phyloP scores from a whole-genome alignment of 495 filamentous ascomycete species.

The Talaromyces borbonicus region DNA sequence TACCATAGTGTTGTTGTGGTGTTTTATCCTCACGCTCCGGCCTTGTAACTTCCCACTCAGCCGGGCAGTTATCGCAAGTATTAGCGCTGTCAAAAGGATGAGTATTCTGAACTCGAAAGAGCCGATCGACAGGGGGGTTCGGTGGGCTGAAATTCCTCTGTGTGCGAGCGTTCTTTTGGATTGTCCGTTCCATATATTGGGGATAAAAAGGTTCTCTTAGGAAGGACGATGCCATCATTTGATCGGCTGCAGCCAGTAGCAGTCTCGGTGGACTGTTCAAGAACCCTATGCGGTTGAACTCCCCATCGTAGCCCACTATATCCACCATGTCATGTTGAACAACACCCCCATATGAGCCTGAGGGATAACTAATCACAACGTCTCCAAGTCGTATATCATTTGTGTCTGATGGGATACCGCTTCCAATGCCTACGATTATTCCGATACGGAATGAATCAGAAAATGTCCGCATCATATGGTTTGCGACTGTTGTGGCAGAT shows the following conservation, averaged over 20 bases:
- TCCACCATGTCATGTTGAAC: conserved; percentile 33
- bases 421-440: conserved; percentile 28
- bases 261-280: conserved; percentile 23
- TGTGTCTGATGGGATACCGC: conserved; percentile 17
- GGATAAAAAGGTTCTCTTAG: neutral
- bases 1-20: conserved; percentile 20
- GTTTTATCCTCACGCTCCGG: conserved; percentile 1
- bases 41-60: conserved; percentile 6
- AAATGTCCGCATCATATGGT: conserved; percentile 14
- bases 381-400: conserved; percentile 27
- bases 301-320: conserved; percentile 10
- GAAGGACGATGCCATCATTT: conserved; percentile 10
- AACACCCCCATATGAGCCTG: conserved; percentile 13
- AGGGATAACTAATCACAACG: conserved; percentile 25
- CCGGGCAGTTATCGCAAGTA: conserved; percentile 16
- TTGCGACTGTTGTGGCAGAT: conserved; percentile 16
- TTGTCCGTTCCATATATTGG: neutral
- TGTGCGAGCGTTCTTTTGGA: neutral
- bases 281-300: conserved; percentile 22
- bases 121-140: neutral
- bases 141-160: neutral
- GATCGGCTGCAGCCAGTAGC: conserved; percentile 17
- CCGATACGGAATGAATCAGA: conserved; percentile 17
- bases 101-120: neutral
- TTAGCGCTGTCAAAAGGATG: neutral